Evolutionary conservation across 352 stramenopile genomes (phyloP).

Genomic region (Phytophthora tubulina): DNA sequence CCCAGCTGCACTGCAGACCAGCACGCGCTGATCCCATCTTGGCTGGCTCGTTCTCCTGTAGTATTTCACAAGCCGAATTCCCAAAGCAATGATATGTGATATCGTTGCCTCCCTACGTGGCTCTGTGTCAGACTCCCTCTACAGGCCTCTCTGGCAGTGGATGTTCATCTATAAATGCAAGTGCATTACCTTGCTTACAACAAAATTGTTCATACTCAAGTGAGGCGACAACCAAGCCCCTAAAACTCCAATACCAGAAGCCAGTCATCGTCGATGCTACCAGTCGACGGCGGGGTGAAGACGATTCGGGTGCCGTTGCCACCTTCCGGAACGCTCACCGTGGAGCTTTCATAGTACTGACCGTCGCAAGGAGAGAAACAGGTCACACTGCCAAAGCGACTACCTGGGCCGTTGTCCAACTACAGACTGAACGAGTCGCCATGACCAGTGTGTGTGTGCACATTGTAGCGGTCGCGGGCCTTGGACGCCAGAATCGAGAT

Average conservation of each 20-base stretch:
- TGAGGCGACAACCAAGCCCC: background rate
- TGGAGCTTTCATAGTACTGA: slow-evolving; percentile 9
- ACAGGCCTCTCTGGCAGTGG: too few species aligned
- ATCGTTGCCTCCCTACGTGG: too few species aligned
- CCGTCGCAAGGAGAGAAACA: slow-evolving; percentile 30
- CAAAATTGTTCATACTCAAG: too few species aligned
- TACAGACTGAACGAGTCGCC: slow-evolving; percentile 23
- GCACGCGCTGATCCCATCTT: too few species aligned
- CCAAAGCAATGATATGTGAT: too few species aligned
- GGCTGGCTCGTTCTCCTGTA: too few species aligned
- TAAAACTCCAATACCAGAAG: slow-evolving; percentile 20
- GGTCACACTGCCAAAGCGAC: slow-evolving; percentile 3
- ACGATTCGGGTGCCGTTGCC: slow-evolving; percentile 1
- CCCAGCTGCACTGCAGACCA: too few species aligned
- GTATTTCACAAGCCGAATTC: too few species aligned
- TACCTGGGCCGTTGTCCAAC: slow-evolving; percentile 1
- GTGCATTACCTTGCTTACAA: too few species aligned
- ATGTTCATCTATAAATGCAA: too few species aligned
- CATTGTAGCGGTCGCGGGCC: slow-evolving; percentile 19
- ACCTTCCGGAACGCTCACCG: slow-evolving; percentile 1
- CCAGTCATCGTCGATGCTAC: slow-evolving; percentile 7
- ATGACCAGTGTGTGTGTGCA: slow-evolving; percentile 24
- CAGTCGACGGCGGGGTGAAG: slow-evolving; percentile 16
- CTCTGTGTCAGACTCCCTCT: too few species aligned
- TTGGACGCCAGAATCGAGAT: slow-evolving; percentile 30